Evolutionary conservation across 1,284 basidiomycete species (phyloP), one percentile per base, ranked within the genome.

Genomic region (Xerocomus amazonicus): DNA sequence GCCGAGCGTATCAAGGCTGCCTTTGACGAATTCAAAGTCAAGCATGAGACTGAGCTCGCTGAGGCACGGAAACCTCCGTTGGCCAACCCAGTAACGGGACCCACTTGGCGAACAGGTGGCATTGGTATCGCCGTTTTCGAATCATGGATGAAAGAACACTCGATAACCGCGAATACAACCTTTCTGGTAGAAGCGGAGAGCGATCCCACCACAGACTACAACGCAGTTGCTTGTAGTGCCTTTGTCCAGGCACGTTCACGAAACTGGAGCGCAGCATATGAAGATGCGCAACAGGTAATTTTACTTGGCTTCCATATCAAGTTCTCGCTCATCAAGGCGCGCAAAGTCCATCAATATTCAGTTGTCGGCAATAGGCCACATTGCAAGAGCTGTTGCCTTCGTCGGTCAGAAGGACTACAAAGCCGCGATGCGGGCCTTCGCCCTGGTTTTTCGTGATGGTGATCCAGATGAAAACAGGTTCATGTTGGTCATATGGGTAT

Each of bases 361-460:
- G 28, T 43, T 34, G 16, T 51, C 49, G 10, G 39, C 45, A 27
- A 51, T 51, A 27, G 49, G 49, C 1, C 45, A 48, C 13, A 38
- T 51, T 19, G 49, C 49, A 9, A 51, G 42, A 13, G 16, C 46
- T 7, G 17, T 49, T 7, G 47, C 46, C 4, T 47, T 51, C 9
- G 41, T 43, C 9, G 46, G 50, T 5, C 39, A 43, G 27, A 32
- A 17, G 16, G 41, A 51, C n/a, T 49, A 39, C 40, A 43, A 43
- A 16, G 46, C 46, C 27, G 50, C 50, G 9, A 33, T 33, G 31
- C 39, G 50, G 31, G 40, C 50, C 13, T 51, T 51, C 12, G 35
- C 40, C 5, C 50, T 51, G 29, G 50, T 49, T 19, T 43, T 51
- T 27, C 40, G 40, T 9, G 50, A 51, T 29, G 46, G 46, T 9